phyloP scores from a whole-genome alignment of 2,329 filamentous ascomycete genomes.

The Cladosporium velox region DNA sequence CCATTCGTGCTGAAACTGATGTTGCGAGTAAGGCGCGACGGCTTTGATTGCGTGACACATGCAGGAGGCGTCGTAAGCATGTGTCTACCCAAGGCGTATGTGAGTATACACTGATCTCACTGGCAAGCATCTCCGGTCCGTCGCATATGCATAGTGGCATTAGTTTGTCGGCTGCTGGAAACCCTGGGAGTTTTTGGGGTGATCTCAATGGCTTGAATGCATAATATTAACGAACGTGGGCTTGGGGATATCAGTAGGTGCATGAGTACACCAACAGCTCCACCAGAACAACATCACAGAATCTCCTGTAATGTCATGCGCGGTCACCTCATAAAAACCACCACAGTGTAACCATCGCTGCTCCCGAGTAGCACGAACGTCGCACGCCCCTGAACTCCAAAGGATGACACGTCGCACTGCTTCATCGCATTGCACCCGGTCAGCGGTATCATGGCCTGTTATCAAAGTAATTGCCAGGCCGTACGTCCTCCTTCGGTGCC shows the following conservation, averaged over 20 bases:
- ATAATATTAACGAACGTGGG: too few relatives aligned
- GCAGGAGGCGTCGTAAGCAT: neutral
- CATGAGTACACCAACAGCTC: neutral
- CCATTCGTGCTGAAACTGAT: neutral
- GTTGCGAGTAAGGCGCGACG: neutral
- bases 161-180: neutral
- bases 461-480: neutral
- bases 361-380: neutral
- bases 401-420: conserved; percentile 2
- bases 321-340: neutral
- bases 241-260: neutral
- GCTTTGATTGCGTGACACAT: neutral
- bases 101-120: neutral
- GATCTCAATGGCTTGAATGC: neutral
- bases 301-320: neutral
- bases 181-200: neutral
- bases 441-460: neutral
- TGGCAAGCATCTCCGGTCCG: neutral
- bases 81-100: neutral
- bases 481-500: neutral
- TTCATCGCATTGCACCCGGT: neutral
- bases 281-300: neutral
- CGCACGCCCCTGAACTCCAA: neutral
- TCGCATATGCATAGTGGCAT: neutral
- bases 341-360: neutral